phyloP scores from a whole-genome alignment of 345 rosid species.

The Corchorus capsularis region DNA sequence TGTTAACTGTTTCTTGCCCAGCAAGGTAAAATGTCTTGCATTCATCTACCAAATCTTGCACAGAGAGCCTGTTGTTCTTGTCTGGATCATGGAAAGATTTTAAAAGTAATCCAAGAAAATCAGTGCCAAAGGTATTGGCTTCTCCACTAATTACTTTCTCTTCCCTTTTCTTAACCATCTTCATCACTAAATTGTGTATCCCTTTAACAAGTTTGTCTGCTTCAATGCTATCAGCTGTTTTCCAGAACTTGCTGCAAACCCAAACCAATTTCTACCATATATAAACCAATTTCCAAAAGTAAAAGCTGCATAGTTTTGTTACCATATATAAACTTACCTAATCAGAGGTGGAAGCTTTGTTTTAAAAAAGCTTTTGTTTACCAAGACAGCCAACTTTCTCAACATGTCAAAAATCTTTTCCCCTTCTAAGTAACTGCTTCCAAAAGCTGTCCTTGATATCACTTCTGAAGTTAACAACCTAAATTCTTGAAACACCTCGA shows the following conservation, averaged over 20 bases:
- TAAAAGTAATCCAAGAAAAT: conserved; percentile 35
- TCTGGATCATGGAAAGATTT: not conserved
- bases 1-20: no score
- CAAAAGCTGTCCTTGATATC: conserved; percentile 52
- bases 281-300: no score
- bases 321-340: no score
- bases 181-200: conserved; percentile 9
- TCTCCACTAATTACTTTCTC: not conserved
- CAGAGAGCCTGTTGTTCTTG: conserved; percentile 20
- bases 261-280: no score
- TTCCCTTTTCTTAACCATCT: conserved; percentile 15
- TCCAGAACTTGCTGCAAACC: conserved; percentile 9
- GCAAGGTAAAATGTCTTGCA: conserved; percentile 20
- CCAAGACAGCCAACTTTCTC: no score
- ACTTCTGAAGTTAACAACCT: conserved; percentile 44
- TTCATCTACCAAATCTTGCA: conserved; percentile 40
- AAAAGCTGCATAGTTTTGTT: no score
- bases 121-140: not conserved
- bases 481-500: conserved; percentile 24
- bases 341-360: no score
- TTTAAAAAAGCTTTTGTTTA: no score
- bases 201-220: not conserved
- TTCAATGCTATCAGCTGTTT: not conserved
- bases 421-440: conserved; percentile 47
- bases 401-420: conserved; percentile 18